A percentile compares a stretch with the other conserved stretches of the same genome.
These are phyloP conservation scores for Phytophthora pini DNA, from an alignment of 352 stramenopile genomes.

Conservation along the genomic window DNA sequence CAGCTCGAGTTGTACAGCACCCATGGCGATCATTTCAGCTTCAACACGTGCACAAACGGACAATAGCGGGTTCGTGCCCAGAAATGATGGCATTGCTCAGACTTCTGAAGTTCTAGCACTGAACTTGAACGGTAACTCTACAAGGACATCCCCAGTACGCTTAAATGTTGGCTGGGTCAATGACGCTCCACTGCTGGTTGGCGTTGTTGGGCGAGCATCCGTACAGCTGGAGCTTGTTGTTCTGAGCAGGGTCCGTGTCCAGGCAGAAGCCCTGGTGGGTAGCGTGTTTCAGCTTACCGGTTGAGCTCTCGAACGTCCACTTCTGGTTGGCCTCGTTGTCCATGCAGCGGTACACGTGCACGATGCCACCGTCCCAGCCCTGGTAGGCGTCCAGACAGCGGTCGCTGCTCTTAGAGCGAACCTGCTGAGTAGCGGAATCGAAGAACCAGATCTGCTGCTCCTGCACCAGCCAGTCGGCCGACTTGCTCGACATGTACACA, in stretches of 20 bases:
- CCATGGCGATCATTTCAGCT: not conserved
- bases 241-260: slow-evolving; percentile 48
- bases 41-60: not conserved
- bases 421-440: slow-evolving; percentile 46
- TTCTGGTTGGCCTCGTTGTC: slow-evolving; percentile 73
- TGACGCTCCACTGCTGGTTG: slow-evolving; percentile 61
- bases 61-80: not conserved
- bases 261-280: slow-evolving; percentile 65
- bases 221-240: slow-evolving; percentile 70
- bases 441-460: slow-evolving; percentile 79
- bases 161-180: slow-evolving; percentile 15
- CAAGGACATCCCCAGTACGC: not conserved
- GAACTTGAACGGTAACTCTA: slow-evolving; percentile 5
- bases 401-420: slow-evolving; percentile 76
- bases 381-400: slow-evolving; percentile 72
- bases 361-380: slow-evolving; percentile 49
- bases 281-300: slow-evolving; percentile 50
- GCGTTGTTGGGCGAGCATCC: slow-evolving; percentile 57
- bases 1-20: not conserved
- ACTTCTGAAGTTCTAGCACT: slow-evolving; percentile 2
- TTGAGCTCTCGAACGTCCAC: slow-evolving; percentile 61
- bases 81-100: not conserved
- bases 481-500: slow-evolving; percentile 49
- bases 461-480: slow-evolving; percentile 52
- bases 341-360: slow-evolving; percentile 65